Percentiles rank a stretch among this genome's conserved stretches.
Evolutionary conservation across 495 filamentous ascomycete species (phyloP).

Genomic region (Physcia stellaris): DNA sequence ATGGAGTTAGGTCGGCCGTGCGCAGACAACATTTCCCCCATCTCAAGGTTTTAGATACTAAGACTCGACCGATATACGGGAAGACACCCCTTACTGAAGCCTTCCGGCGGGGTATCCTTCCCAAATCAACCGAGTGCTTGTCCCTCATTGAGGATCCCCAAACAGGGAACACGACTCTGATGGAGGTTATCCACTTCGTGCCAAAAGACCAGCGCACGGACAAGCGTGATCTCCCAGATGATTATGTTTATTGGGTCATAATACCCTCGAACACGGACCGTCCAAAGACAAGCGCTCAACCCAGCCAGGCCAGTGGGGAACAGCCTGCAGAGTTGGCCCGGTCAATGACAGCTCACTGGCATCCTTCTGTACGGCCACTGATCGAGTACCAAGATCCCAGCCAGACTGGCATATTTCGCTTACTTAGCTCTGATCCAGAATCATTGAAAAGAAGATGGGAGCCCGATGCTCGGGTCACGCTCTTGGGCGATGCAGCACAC

Average conservation of each 20-base stretch:
- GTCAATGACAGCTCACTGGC: conserved; percentile 18
- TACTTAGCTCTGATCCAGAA: conserved; percentile 36
- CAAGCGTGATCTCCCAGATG: conserved; percentile 17
- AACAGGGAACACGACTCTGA: not conserved
- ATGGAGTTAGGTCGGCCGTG: conserved; percentile 30
- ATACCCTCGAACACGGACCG: conserved; percentile 15
- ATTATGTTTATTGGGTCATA: conserved; percentile 30
- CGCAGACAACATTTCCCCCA: conserved; percentile 28
- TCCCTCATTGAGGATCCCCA: conserved; percentile 16
- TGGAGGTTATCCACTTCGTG: conserved; percentile 21
- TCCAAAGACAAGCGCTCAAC: conserved; percentile 11
- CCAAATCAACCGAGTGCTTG: conserved; percentile 19
- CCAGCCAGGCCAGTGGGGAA: conserved; percentile 12
- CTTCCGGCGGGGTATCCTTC: conserved; percentile 14
- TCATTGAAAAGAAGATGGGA: conserved; percentile 39
- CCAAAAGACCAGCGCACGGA: not conserved
- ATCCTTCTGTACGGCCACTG: conserved; percentile 21
- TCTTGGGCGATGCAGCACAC: conserved; percentile 40
- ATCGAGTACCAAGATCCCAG: conserved; percentile 21
- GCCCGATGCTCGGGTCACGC: conserved; percentile 35
- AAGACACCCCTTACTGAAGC: conserved; percentile 32
- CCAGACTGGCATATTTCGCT: conserved; percentile 38
- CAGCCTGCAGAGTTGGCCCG: conserved; percentile 13
- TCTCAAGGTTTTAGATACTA: conserved; percentile 25
- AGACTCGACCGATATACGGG: conserved; percentile 40